Base-by-base conservation (phyloP, 345 rosid genomes). In the Toxicodendron radicans region DNA sequence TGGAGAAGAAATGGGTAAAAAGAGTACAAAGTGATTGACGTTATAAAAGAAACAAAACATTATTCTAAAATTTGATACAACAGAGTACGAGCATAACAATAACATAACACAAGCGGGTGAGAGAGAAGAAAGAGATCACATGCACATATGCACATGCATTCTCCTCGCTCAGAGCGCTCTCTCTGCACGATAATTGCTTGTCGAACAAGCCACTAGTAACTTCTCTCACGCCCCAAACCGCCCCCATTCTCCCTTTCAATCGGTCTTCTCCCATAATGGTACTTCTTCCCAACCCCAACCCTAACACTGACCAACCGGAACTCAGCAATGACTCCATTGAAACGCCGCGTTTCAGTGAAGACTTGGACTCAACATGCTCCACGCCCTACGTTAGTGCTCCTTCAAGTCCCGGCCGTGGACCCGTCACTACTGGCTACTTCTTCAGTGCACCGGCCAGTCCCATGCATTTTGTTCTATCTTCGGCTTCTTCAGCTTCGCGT, bases 321-420 rank as follows among this genome's bases (percentile, higher is more conserved):
- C 30, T 27, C 57, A 0, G 38, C n/a, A 6, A 32, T 16, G 62
- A 49, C 54, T 17, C 30, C 73, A 24, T 53, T 1, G 81, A 73
- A 68, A 65, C 73, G 70, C 76, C 73, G 51, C 70, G 76, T 52
- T 65, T 73, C 74, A 71, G 76, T 71, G 81, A 81, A 16, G 84
- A 78, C 68, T 64, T 83, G 64, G 85, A 77, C 63, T 81, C 83
- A n/a, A 27, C 78, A 9, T 79, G 82, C 79, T 86, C 87, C 62
- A 79, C 87, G 38, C 89, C 89, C 1, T 83, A 81, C 82, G 82
- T 86, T 57, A 85, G 87, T 33, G 89, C 89, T 4, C 89, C 89
- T 35, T 83, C 89, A 13, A 83, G 87, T 68, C 87, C 89, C 41
- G 84, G 68, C 13, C 79, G 83, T 66, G 84, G 79, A 3, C 48